These are phyloP conservation scores for Pisolithus sp. DNA, from an alignment of 768 basidiomycete species.

Conservation along the genomic window DNA sequence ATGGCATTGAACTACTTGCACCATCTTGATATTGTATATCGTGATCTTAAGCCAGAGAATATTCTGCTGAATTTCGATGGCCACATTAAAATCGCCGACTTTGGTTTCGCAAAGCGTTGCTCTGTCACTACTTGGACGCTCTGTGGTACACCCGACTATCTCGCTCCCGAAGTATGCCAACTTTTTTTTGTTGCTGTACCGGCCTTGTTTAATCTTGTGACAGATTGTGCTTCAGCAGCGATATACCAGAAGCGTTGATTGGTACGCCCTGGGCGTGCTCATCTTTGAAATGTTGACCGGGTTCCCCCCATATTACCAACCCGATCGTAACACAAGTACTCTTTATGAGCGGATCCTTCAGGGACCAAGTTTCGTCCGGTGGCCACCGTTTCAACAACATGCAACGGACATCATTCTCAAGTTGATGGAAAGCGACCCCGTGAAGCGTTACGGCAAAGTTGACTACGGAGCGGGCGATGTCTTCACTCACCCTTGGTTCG, in stretches of 20 bases:
- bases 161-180: slow-evolving; percentile 78
- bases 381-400: slow-evolving; percentile 68
- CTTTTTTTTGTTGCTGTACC: slow-evolving; percentile 18
- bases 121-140: slow-evolving; percentile 88
- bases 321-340: slow-evolving; percentile 74
- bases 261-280: slow-evolving; percentile 97
- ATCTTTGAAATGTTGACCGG: slow-evolving; percentile 98
- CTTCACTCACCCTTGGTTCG: slow-evolving; percentile 89
- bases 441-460: slow-evolving; percentile 86
- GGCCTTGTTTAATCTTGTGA: not conserved
- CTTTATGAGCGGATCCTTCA: slow-evolving; percentile 89
- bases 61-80: slow-evolving; percentile 90
- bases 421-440: slow-evolving; percentile 84
- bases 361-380: slow-evolving; percentile 69
- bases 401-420: slow-evolving; percentile 88
- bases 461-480: slow-evolving; percentile 86
- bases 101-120: slow-evolving; percentile 91
- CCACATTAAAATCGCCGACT: slow-evolving; percentile 95
- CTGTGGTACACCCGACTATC: slow-evolving; percentile 94
- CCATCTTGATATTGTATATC: slow-evolving; percentile 83
- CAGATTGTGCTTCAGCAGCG: slow-evolving; percentile 75
- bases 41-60: slow-evolving; percentile 97
- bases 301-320: slow-evolving; percentile 89
- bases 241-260: slow-evolving; percentile 96
- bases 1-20: slow-evolving; percentile 91